A percentile compares a stretch with the other conserved stretches of the same genome.
Evolutionary conservation across 75 land plant genomes (phyloP).

Genomic region (Cryptomeria japonica): DNA sequence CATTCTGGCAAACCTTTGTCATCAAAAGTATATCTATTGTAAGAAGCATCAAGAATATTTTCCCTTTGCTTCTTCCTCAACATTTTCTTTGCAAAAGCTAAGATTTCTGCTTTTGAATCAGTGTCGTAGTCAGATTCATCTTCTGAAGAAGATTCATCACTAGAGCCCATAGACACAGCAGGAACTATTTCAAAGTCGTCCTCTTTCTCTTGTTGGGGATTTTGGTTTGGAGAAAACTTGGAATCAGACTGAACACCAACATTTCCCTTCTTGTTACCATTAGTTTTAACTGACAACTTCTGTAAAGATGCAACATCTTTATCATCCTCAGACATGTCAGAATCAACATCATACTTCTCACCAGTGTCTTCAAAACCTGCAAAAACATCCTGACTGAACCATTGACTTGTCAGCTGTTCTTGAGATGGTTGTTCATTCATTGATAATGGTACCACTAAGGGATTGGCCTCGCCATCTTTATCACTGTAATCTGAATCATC

Average conservation of each 20-base stretch:
- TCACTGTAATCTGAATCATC: conserved; percentile 48
- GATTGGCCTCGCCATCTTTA: conserved; percentile 63
- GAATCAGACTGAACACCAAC: not conserved
- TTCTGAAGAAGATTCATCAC: conserved; percentile 61
- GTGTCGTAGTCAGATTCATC: conserved; percentile 63
- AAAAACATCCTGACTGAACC: conserved; percentile 97
- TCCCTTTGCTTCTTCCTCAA: conserved; percentile 88
- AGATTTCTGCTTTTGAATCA: conserved; percentile 76
- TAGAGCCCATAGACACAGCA: conserved; percentile 47
- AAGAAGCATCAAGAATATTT: conserved; percentile 80
- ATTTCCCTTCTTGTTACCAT: not conserved
- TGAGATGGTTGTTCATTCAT: conserved; percentile 53
- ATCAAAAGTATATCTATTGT: conserved; percentile 87
- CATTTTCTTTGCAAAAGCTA: conserved; percentile 97
- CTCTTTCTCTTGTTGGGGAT: conserved; percentile 17
- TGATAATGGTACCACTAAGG: conserved; percentile 66
- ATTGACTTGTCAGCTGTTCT: conserved; percentile 68
- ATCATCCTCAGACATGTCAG: conserved; percentile 39
- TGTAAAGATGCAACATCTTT: not conserved
- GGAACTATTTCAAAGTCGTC: conserved; percentile 93
- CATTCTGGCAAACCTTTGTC: conserved; percentile 81
- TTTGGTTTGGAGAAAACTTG: conserved; percentile 13
- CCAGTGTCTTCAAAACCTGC: conserved; percentile 52
- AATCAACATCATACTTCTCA: conserved; percentile 50
- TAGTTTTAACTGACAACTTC: not conserved